A percentile compares a stretch with the other conserved stretches of the same genome.
Conservation (phyloP, 495 filamentous ascomycete genomes). For the Aspergillus heteromorphus region DNA sequence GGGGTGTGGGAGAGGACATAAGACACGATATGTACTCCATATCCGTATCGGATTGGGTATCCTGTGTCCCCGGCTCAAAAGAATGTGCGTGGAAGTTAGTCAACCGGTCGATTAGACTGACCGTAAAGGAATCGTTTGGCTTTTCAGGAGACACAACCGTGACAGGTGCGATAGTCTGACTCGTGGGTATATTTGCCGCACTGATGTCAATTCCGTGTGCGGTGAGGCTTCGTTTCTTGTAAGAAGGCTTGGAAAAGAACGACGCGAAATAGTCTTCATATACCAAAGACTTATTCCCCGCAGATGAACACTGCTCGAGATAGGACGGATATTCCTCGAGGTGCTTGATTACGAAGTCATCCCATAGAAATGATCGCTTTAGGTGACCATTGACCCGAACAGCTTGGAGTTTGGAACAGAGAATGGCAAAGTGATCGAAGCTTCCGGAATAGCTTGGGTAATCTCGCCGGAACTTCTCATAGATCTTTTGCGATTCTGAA, state of each 20-base stretch:
- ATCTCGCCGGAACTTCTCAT: constrained; percentile 45
- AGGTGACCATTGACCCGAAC: constrained; percentile 37
- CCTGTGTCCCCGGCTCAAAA: constrained; percentile 11
- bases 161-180: neutral
- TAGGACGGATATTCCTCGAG: constrained; percentile 35
- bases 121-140: constrained; percentile 22
- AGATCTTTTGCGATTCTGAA: constrained; percentile 28
- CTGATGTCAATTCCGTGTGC: constrained; percentile 22
- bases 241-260: constrained; percentile 21
- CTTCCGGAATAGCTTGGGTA: constrained; percentile 56
- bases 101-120: constrained; percentile 25
- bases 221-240: constrained; percentile 36
- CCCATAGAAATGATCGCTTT: constrained; percentile 51
- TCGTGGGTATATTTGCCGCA: constrained; percentile 16
- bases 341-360: constrained; percentile 60
- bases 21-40: constrained; percentile 5
- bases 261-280: constrained; percentile 35
- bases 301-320: constrained; percentile 17
- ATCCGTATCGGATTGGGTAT: constrained; percentile 5
- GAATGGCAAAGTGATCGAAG: constrained; percentile 46
- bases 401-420: constrained; percentile 49
- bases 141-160: neutral
- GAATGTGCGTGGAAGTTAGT: constrained; percentile 27
- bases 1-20: constrained; percentile 7
- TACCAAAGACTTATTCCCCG: constrained; percentile 13